phyloP scores from a whole-genome alignment of 2,329 filamentous ascomycete species.

The Sporothrix variecibatus region DNA sequence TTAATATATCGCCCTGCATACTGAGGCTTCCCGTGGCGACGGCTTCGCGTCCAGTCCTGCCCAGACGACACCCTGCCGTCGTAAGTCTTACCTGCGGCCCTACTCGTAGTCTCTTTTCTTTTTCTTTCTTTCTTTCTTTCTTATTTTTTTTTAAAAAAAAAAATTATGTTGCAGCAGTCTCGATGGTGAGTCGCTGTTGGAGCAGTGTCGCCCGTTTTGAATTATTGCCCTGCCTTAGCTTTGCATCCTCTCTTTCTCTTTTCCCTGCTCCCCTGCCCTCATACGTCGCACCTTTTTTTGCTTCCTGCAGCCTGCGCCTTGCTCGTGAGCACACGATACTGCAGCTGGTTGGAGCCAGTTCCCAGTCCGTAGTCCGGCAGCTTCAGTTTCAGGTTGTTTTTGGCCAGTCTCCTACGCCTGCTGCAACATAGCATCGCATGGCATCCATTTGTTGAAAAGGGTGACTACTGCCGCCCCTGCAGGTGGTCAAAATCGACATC shows the following conservation, averaged over 20 bases:
- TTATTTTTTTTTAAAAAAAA: too few relatives aligned
- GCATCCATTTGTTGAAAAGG: not conserved
- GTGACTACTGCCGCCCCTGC: not conserved
- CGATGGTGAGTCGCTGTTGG: not conserved
- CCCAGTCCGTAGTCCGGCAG: not conserved
- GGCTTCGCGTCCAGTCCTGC: not conserved
- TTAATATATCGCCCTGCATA: not conserved
- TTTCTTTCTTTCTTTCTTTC: too few relatives aligned
- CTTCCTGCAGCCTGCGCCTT: slow-evolving; percentile 5
- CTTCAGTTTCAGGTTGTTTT: not conserved
- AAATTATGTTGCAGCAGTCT: not conserved
- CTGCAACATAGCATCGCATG: not conserved
- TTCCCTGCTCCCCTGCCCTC: not conserved
- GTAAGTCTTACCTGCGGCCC: too few relatives aligned
- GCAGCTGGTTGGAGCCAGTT: slow-evolving; percentile 4
- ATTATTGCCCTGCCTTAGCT: not conserved
- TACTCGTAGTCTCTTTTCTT: too few relatives aligned
- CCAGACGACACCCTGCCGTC: not conserved
- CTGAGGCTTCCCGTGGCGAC: not conserved
- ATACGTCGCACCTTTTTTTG: not conserved
- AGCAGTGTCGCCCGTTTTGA: not conserved
- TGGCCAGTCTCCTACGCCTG: not conserved
- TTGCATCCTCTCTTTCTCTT: not conserved
- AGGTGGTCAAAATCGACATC: not conserved
- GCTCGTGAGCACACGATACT: not conserved